phyloP scores from a whole-genome alignment of 2,329 filamentous ascomycete species.

The Mariannaea sp. region DNA sequence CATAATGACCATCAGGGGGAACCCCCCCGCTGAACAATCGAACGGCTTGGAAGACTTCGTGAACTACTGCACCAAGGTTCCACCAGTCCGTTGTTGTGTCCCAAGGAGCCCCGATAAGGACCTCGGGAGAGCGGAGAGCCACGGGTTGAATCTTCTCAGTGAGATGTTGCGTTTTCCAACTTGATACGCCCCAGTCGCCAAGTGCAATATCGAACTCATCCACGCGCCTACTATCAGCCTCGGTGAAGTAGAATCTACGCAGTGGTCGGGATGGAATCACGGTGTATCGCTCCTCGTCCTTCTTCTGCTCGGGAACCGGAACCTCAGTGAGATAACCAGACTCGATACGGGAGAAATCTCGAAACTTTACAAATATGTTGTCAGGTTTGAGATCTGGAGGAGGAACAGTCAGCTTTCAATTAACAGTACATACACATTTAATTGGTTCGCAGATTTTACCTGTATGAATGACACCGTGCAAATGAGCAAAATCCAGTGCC shows the following conservation, averaged over 20 bases:
- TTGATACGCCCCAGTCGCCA: constrained; percentile 30
- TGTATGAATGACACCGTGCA: constrained; percentile 29
- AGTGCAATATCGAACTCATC: constrained; percentile 22
- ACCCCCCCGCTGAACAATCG: constrained; percentile 22
- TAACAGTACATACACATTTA: too few species aligned
- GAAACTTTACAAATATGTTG: constrained; percentile 33
- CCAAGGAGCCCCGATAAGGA: constrained; percentile 32
- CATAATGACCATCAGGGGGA: constrained; percentile 12
- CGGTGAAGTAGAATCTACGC: constrained; percentile 21
- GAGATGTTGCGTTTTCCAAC: constrained; percentile 29
- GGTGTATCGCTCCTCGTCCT: constrained; percentile 13
- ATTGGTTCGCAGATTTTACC: constrained; percentile 24
- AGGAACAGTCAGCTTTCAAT: too few species aligned
- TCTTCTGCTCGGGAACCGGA: constrained; percentile 15
- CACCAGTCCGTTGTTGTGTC: constrained; percentile 26
- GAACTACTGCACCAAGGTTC: constrained; percentile 30
- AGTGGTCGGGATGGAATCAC: constrained; percentile 14
- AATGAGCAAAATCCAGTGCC: constrained; percentile 30
- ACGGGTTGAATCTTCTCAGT: constrained; percentile 31
- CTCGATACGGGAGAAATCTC: constrained; percentile 20
- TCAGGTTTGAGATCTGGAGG: constrained; percentile 1
- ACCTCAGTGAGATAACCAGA: constrained; percentile 19
- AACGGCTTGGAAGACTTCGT: constrained; percentile 23
- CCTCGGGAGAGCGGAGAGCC: constrained; percentile 32
- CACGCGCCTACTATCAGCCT: neutral